Base-by-base conservation (phyloP, 352 stramenopile species). In the Phytopythium helicoides region DNA sequence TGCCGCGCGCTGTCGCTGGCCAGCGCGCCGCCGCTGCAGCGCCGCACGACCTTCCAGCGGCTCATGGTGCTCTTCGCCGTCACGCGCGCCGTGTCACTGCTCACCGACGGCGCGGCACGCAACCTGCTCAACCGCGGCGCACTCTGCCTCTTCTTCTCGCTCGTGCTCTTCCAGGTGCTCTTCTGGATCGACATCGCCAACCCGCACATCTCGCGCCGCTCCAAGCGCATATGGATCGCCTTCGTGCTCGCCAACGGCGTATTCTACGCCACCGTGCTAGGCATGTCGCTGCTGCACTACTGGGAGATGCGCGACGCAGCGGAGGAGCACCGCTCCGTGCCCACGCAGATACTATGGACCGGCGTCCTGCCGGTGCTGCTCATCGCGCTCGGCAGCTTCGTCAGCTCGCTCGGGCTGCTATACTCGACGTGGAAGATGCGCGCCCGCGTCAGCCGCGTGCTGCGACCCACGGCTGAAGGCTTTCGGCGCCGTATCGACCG, bases 121-220 rank as follows among this genome's bases (percentile, higher is more conserved):
- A 81, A 87, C 23, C 34, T 92, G 36, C 52, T 92, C 22, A 89
- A 94, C 56, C 81, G 81, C 34, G 54, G 76, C 18, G 73, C 84
- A 34, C 62, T 92, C 18, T 94, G 84, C 47, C 56, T 92, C 9
- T 94, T 94, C 56, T 94, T 94, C 65, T 89, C 77, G 54, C 78
- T 94, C 54, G 77, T 91, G 56, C 72, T 92, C 31, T 91, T 92
- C 67, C 81, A 94, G 48, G 86, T 89, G 54, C 67, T 94, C 33
- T 86, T 91, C 39, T 94, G 84, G 84, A 68, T 94, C 53, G 84
- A 94, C 64, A 91, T 94, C 48, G 80, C 80, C 46, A 94, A 94
- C 59, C 78, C 84, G 9, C 87, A 88, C 58, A 54, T 87, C 34
- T 92, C 81, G 34, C 60, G 60, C 6, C 76, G 84, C 44, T 94